phyloP scores from a whole-genome alignment of 345 rosid species.

The Lumnitzera littorea region DNA sequence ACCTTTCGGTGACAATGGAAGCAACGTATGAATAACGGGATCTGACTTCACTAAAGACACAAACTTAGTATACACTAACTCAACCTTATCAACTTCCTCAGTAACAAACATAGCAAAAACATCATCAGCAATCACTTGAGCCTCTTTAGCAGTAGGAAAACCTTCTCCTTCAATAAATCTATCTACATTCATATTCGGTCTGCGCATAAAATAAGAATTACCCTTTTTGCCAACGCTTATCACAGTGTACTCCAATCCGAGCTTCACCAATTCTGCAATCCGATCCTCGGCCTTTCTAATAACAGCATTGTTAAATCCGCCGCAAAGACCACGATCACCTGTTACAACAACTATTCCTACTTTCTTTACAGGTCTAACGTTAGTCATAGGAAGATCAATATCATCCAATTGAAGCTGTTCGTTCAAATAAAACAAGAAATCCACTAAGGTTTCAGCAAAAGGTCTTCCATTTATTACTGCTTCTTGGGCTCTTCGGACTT shows the following conservation, averaged over 20 bases:
- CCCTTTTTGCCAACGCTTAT: constrained; percentile 84
- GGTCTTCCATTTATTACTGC: constrained; percentile 76
- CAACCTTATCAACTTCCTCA: constrained; percentile 85
- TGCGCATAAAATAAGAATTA: constrained; percentile 55
- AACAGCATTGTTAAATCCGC: constrained; percentile 69
- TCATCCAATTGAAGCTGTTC: constrained; percentile 52
- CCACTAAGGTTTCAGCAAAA: constrained; percentile 52
- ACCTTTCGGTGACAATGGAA: constrained; percentile 56
- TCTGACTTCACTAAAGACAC: constrained; percentile 70
- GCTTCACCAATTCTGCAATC: constrained; percentile 43
- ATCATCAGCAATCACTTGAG: constrained; percentile 73
- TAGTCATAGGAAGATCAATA: constrained; percentile 59
- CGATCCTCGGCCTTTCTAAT: constrained; percentile 50
- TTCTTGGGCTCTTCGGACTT: constrained; percentile 76
- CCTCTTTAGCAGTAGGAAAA: constrained; percentile 75
- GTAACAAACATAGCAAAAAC: constrained; percentile 67
- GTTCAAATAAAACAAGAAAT: constrained; percentile 41
- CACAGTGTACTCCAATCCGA: constrained; percentile 53
- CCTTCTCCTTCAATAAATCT: constrained; percentile 45
- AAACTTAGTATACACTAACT: constrained; percentile 74
- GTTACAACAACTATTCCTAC: constrained; percentile 66
- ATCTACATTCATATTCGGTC: constrained; percentile 37
- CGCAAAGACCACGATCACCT: constrained; percentile 79
- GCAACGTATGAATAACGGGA: constrained; percentile 61
- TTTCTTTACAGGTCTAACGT: constrained; percentile 60